Evolutionary conservation across 495 filamentous ascomycete species (phyloP).

Genomic region (Aspergillus carlsbadensis): DNA sequence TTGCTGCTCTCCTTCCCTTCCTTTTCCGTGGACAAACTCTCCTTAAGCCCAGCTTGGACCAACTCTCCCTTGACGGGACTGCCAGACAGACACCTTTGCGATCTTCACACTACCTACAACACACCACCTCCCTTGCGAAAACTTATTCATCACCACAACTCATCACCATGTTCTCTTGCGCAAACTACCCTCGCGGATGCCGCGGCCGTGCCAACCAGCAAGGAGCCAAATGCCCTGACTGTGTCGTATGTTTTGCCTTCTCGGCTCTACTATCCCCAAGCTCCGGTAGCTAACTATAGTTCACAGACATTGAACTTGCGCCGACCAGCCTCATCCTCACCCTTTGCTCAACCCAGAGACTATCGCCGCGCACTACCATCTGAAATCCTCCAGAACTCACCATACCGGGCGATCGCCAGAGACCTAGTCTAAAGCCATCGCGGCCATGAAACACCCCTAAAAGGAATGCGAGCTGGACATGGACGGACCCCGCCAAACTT

Average conservation of each 20-base stretch:
- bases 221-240: constrained; percentile 48
- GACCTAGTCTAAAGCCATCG: constrained; percentile 17
- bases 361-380: constrained; percentile 43
- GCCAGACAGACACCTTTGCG: not conserved
- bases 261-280: not conserved
- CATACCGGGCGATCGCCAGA: constrained; percentile 24
- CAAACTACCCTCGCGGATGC: constrained; percentile 51
- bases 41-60: not conserved
- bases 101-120: not conserved
- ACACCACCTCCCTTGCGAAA: constrained; percentile 2
- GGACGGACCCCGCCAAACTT: constrained; percentile 4
- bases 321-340: constrained; percentile 41
- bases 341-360: constrained; percentile 45
- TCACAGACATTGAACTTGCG: constrained; percentile 42
- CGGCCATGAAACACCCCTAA: not conserved
- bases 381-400: constrained; percentile 34
- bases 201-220: constrained; percentile 46
- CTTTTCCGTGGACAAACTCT: constrained; percentile 2
- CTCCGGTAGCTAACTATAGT: constrained; percentile 15
- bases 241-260: constrained; percentile 38
- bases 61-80: constrained; percentile 27
- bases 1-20: constrained; percentile 21
- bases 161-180: constrained; percentile 48
- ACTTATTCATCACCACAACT: constrained; percentile 2
- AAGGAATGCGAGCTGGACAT: not conserved